Conservation (phyloP, 1,139 yeast species). For the Kodamaea plutei region DNA sequence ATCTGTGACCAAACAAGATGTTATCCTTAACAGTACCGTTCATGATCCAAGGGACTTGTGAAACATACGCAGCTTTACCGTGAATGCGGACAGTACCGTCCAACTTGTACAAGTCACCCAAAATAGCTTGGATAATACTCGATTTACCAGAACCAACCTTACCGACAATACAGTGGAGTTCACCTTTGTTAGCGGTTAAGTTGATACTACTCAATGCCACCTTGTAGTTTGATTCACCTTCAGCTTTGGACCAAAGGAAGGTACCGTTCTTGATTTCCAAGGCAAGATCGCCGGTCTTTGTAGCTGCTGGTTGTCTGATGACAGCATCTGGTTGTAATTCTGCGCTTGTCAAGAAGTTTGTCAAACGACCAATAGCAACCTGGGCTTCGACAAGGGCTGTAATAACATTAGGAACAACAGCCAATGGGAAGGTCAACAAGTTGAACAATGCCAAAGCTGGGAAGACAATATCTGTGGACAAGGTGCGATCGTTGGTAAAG, state of each 20-base stretch:
- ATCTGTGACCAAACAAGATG: slow-evolving; percentile 82
- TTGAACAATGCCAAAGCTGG: slow-evolving; percentile 90
- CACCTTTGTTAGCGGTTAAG: slow-evolving; percentile 71
- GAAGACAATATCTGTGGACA: slow-evolving; percentile 89
- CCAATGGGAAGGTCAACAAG: slow-evolving; percentile 83
- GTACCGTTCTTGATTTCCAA: slow-evolving; percentile 71
- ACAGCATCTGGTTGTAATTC: slow-evolving; percentile 85
- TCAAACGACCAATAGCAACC: slow-evolving; percentile 78
- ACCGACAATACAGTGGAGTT: slow-evolving; percentile 84
- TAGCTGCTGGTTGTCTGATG: slow-evolving; percentile 48
- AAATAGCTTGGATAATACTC: slow-evolving; percentile 73
- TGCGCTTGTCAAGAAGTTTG: slow-evolving; percentile 65
- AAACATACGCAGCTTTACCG: slow-evolving; percentile 86
- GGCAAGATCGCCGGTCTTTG: slow-evolving; percentile 60
- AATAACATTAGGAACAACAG: slow-evolving; percentile 89
- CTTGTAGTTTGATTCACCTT: slow-evolving; percentile 56
- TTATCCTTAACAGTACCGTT: slow-evolving; percentile 90
- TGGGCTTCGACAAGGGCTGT: slow-evolving; percentile 85
- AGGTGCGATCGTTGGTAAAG: slow-evolving; percentile 53
- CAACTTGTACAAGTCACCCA: slow-evolving; percentile 82
- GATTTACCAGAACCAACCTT: slow-evolving; percentile 93
- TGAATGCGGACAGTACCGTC: slow-evolving; percentile 70
- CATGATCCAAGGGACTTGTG: slow-evolving; percentile 93
- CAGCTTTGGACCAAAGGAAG: slow-evolving; percentile 83
- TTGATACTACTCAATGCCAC: slow-evolving; percentile 73